These are phyloP conservation scores for Cladobotryum protrusum DNA, from an alignment of 2,329 filamentous ascomycete species.

Conservation along the genomic window DNA sequence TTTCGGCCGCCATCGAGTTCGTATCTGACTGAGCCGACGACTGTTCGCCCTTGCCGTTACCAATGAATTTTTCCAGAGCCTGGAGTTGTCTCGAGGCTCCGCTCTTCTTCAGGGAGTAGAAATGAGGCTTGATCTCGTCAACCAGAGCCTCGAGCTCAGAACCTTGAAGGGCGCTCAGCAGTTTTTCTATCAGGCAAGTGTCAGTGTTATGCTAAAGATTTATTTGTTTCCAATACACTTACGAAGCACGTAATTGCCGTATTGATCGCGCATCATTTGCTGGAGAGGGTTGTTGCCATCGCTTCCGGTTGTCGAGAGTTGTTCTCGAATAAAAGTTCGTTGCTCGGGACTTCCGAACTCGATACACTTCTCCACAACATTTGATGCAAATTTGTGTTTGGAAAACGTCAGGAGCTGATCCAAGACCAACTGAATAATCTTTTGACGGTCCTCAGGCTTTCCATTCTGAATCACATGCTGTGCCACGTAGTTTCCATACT, in stretches of 20 bases:
- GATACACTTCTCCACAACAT: constrained; percentile 93
- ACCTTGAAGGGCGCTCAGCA: constrained; percentile 59
- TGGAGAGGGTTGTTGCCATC: constrained; percentile 66
- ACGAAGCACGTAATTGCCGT: constrained; percentile 96
- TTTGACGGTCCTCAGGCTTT: constrained; percentile 61
- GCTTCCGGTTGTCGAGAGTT: constrained; percentile 52
- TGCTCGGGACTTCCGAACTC: constrained; percentile 63
- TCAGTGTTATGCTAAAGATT: constrained; percentile 5
- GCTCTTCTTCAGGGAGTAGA: constrained; percentile 56
- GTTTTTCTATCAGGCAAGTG: constrained; percentile 57
- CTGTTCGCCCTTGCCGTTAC: constrained; percentile 21
- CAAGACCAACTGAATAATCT: constrained; percentile 69
- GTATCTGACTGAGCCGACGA: constrained; percentile 39
- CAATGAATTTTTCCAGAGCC: constrained; percentile 29
- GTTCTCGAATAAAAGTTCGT: constrained; percentile 59
- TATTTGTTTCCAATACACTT: constrained; percentile 37
- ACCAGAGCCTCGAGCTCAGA: constrained; percentile 54
- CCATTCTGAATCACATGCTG: constrained; percentile 86
- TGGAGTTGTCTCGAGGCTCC: constrained; percentile 56
- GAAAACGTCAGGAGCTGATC: constrained; percentile 67
- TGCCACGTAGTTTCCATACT: constrained; percentile 93
- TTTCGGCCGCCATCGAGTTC: constrained; percentile 48
- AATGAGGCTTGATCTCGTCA: constrained; percentile 56
- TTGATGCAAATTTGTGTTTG: constrained; percentile 94
- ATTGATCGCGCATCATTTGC: constrained; percentile 80